These are phyloP conservation scores for Hymenoscyphus infarciens DNA, from an alignment of 2,329 filamentous ascomycete species.

Conservation along the genomic window DNA sequence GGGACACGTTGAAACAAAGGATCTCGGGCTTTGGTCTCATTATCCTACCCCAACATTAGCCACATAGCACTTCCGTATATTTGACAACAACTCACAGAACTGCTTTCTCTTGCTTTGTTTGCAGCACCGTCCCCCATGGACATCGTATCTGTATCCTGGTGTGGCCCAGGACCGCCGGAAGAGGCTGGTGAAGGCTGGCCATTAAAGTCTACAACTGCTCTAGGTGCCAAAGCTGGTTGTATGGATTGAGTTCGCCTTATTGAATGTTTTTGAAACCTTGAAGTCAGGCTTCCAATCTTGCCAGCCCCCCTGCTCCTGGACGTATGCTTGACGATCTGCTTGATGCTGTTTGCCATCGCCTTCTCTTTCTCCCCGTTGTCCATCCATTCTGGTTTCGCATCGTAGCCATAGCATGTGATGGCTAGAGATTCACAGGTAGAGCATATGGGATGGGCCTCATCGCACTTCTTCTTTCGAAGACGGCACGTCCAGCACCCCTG, in stretches of 20 bases:
- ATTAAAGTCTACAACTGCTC: not conserved
- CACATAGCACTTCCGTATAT: not conserved
- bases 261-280: constrained; percentile 6
- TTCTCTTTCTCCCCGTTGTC: constrained; percentile 19
- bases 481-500: constrained; percentile 62
- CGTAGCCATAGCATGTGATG: constrained; percentile 53
- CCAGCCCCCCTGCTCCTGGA: constrained; percentile 42
- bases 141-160: not conserved
- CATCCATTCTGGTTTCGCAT: constrained; percentile 35
- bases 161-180: not conserved
- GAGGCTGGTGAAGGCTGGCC: not conserved
- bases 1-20: constrained; percentile 1
- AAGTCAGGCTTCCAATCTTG: constrained; percentile 8
- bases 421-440: constrained; percentile 57
- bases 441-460: constrained; percentile 57
- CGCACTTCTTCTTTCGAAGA: constrained; percentile 63
- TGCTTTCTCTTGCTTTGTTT: not conserved
- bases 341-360: constrained; percentile 50
- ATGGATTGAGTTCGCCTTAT: not conserved
- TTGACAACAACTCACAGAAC: not conserved
- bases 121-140: not conserved
- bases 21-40: not conserved
- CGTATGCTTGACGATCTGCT: constrained; percentile 46
- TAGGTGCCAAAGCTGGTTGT: not conserved
- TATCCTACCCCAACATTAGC: not conserved